These are phyloP conservation scores for Puccinia hordei DNA, from an alignment of 1,284 basidiomycete genomes.

Conservation along the genomic window DNA sequence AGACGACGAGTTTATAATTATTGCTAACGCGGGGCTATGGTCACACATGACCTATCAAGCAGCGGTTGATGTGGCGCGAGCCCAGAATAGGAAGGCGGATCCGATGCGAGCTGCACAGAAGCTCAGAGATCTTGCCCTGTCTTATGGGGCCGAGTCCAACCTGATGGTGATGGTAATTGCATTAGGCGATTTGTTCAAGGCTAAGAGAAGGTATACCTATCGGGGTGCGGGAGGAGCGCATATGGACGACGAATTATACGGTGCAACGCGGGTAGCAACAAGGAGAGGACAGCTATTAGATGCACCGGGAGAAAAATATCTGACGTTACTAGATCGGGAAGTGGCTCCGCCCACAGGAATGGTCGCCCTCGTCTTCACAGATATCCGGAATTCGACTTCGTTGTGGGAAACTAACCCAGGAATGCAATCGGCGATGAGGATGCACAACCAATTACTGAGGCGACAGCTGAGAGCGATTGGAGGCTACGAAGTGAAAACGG, in stretches of 20 bases:
- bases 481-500: conserved; percentile 98
- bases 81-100: conserved; percentile 69
- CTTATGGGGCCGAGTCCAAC: conserved; percentile 89
- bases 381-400: conserved; percentile 95
- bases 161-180: conserved; percentile 98
- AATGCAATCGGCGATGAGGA: conserved; percentile 90
- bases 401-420: conserved; percentile 96
- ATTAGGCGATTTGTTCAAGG: conserved; percentile 75
- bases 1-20: conserved; percentile 93
- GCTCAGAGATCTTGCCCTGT: conserved; percentile 92
- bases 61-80: conserved; percentile 92
- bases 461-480: conserved; percentile 85
- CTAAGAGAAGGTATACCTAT: conserved; percentile 58
- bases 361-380: conserved; percentile 93
- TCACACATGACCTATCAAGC: conserved; percentile 92
- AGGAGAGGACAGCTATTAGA: conserved; percentile 56
- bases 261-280: conserved; percentile 53
- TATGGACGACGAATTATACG: conserved; percentile 54
- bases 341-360: conserved; percentile 84
- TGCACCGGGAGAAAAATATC: conserved; percentile 59
- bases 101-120: conserved; percentile 98
- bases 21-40: conserved; percentile 92
- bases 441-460: conserved; percentile 86
- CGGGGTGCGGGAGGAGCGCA: conserved; percentile 60
- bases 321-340: conserved; percentile 72